Percentiles rank a stretch among this genome's conserved stretches.
Evolutionary conservation across 495 filamentous ascomycete genomes (phyloP).

Genomic region (Achaetomiella virescens): DNA sequence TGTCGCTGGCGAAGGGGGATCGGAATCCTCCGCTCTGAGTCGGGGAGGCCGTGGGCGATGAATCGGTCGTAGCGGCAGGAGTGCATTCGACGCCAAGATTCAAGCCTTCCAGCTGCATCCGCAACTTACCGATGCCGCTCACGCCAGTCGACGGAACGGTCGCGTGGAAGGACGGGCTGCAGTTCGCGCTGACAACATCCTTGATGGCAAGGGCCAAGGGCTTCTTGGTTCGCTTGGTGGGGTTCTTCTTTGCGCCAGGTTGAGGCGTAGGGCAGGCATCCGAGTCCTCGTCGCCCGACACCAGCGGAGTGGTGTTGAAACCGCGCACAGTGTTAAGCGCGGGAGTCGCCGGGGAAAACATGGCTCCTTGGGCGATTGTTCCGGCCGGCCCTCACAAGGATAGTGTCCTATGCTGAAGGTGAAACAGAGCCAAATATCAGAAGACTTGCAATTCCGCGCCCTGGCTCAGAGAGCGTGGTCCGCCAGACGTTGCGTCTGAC

Average conservation of each 20-base stretch:
- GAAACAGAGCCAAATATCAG: background rate
- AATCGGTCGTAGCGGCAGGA: slow-evolving; percentile 17
- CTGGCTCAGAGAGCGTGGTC: background rate
- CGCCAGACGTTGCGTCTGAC: slow-evolving; percentile 1
- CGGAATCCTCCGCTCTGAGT: slow-evolving; percentile 37
- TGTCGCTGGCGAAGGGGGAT: slow-evolving; percentile 22
- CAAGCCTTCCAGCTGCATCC: slow-evolving; percentile 62
- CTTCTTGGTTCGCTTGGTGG: slow-evolving; percentile 23
- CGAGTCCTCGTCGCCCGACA: slow-evolving; percentile 79
- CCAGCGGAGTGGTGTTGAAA: slow-evolving; percentile 65
- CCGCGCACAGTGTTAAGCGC: slow-evolving; percentile 71
- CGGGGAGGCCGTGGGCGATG: slow-evolving; percentile 41
- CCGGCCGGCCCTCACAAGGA: slow-evolving; percentile 10
- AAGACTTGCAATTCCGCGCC: slow-evolving; percentile 3
- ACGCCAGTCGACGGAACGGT: slow-evolving; percentile 44
- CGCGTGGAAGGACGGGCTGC: slow-evolving; percentile 57
- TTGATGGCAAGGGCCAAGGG: slow-evolving; percentile 29
- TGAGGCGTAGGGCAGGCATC: slow-evolving; percentile 49
- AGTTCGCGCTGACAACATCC: slow-evolving; percentile 53
- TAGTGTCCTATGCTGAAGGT: background rate
- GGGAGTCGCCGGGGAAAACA: slow-evolving; percentile 46
- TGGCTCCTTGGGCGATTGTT: slow-evolving; percentile 8
- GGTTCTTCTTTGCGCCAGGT: slow-evolving; percentile 25
- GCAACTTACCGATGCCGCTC: slow-evolving; percentile 71
- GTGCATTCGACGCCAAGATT: slow-evolving; percentile 46